These are phyloP conservation scores for Daldinia vernicosa DNA, from an alignment of 495 filamentous ascomycete genomes.

Conservation along the genomic window DNA sequence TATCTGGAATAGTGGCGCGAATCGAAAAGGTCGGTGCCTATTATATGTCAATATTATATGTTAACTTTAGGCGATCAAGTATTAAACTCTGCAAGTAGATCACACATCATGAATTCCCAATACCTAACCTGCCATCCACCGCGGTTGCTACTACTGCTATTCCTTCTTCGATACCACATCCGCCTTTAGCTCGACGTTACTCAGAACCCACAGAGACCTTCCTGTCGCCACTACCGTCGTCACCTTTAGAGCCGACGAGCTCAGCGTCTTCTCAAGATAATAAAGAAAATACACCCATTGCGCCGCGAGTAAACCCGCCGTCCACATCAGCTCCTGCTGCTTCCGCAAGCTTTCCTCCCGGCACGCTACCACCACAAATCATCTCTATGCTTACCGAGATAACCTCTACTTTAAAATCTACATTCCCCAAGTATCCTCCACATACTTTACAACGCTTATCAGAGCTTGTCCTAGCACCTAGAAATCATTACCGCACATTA, in stretches of 20 bases:
- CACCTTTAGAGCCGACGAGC: slow-evolving; percentile 57
- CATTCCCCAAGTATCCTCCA: slow-evolving; percentile 80
- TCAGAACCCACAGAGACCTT: slow-evolving; percentile 67
- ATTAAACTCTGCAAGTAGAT: slow-evolving; percentile 44
- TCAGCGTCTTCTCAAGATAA: slow-evolving; percentile 60
- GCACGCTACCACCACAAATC: slow-evolving; percentile 69
- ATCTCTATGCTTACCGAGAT: slow-evolving; percentile 71
- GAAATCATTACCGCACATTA: slow-evolving; percentile 78
- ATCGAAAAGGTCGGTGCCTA: slow-evolving; percentile 53
- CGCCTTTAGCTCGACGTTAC: slow-evolving; percentile 44
- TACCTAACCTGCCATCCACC: slow-evolving; percentile 49
- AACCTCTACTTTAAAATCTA: slow-evolving; percentile 68
- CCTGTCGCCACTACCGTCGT: slow-evolving; percentile 56
- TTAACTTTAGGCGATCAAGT: neutral
- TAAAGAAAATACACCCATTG: slow-evolving; percentile 55
- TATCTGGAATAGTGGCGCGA: slow-evolving; percentile 49
- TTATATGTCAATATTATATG: too few relatives aligned
- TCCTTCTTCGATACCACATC: slow-evolving; percentile 44
- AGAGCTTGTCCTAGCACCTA: slow-evolving; percentile 85
- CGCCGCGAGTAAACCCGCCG: slow-evolving; percentile 37
- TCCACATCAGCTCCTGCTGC: slow-evolving; percentile 28
- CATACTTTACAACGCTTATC: slow-evolving; percentile 93
- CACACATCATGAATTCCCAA: slow-evolving; percentile 54
- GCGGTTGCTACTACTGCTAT: slow-evolving; percentile 48
- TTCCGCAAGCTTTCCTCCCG: slow-evolving; percentile 37